Percentiles rank a stretch among this genome's conserved stretches.
Conservation (phyloP, 192 early-diverging fungal species). For the Paraglomus brasilianum region DNA sequence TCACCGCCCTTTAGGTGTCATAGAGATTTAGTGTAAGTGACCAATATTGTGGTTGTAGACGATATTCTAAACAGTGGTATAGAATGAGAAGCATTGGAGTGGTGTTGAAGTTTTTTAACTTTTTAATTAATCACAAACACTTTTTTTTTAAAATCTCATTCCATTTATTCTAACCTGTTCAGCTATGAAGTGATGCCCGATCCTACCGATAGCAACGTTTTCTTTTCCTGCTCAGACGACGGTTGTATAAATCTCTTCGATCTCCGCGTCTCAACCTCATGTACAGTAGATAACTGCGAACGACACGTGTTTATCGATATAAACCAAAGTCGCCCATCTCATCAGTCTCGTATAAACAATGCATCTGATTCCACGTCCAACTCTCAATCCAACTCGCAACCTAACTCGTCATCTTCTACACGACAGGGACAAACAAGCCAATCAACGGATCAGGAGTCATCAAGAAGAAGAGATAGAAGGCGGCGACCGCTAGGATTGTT, state of each 20-base stretch:
- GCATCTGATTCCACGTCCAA: too few relatives aligned
- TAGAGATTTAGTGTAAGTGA: conserved; percentile 29
- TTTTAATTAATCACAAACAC: too few relatives aligned
- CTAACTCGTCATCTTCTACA: background rate
- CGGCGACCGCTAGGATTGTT: conserved; percentile 5
- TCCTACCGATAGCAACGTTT: conserved; percentile 40
- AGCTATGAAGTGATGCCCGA: conserved; percentile 54
- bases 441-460: too few relatives aligned
- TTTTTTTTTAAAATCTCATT: too few relatives aligned
- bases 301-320: conserved; percentile 45
- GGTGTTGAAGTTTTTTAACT: too few relatives aligned
- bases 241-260: conserved; percentile 48
- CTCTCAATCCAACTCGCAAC: background rate
- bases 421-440: too few relatives aligned
- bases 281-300: conserved; percentile 36
- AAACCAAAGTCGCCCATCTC: conserved; percentile 21
- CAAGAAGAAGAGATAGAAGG: conserved; percentile 12
- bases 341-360: background rate
- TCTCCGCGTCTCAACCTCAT: conserved; percentile 40
- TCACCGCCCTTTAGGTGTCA: conserved; percentile 44
- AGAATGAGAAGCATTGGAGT: too few relatives aligned
- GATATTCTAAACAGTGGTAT: too few relatives aligned
- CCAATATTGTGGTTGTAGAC: too few relatives aligned
- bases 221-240: conserved; percentile 51
- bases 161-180: background rate